Evolutionary conservation across 1,284 basidiomycete species (phyloP).

Genomic region (Cutaneotrichosporon sp.): DNA sequence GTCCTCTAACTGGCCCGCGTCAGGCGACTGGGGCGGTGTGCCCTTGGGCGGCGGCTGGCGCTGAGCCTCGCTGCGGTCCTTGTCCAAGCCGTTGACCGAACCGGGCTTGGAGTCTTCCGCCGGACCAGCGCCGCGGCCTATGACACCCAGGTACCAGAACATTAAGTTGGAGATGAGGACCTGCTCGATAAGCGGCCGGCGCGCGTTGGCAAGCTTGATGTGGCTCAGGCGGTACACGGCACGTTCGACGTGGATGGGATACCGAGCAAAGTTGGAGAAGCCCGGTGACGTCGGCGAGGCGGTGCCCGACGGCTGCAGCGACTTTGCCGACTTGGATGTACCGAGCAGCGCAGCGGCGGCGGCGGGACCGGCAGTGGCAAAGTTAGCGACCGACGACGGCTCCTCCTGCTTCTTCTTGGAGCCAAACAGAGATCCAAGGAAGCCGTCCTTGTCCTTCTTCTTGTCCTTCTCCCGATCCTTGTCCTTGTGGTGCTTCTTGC

Average conservation of each 20-base stretch:
- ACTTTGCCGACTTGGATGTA: slow-evolving; percentile 69
- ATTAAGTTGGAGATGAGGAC: slow-evolving; percentile 98
- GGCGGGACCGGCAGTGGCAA: slow-evolving; percentile 63
- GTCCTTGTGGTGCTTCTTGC: slow-evolving; percentile 60
- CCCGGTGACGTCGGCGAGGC: slow-evolving; percentile 55
- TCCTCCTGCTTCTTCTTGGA: slow-evolving; percentile 66
- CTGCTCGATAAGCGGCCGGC: slow-evolving; percentile 93
- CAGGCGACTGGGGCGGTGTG: slow-evolving; percentile 38
- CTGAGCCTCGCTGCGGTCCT: slow-evolving; percentile 33
- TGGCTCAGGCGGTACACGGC: slow-evolving; percentile 96
- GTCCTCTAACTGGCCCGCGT: slow-evolving; percentile 24
- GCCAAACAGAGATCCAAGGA: slow-evolving; percentile 84
- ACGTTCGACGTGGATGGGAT: slow-evolving; percentile 96
- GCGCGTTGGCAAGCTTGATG: slow-evolving; percentile 96
- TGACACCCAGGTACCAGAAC: slow-evolving; percentile 99
- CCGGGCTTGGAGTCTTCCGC: slow-evolving; percentile 48
- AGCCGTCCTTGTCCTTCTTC: slow-evolving; percentile 62
- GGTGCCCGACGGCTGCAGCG: slow-evolving; percentile 35
- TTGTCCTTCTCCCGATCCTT: slow-evolving; percentile 69
- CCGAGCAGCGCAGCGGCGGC: slow-evolving; percentile 75
- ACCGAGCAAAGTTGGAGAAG: slow-evolving; percentile 64
- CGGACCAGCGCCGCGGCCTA: slow-evolving; percentile 60
- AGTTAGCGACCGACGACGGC: slow-evolving; percentile 50
- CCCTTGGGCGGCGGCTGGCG: slow-evolving; percentile 44
- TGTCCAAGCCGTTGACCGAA: slow-evolving; percentile 44